Conservation (phyloP, 2,329 filamentous ascomycete species). For the Stagonosporopsis rhizophila region DNA sequence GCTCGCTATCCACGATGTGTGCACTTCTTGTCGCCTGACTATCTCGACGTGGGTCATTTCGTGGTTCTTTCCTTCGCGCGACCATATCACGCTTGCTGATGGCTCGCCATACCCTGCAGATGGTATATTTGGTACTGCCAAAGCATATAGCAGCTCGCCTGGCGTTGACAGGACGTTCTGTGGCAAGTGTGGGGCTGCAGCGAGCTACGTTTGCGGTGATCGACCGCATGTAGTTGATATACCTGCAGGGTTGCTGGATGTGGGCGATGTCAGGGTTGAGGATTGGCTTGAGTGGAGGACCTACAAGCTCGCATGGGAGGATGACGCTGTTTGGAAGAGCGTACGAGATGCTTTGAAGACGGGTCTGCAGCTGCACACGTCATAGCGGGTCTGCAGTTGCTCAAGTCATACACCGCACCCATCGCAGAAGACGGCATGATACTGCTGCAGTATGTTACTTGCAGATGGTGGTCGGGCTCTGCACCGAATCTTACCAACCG, state of each 20-base stretch:
- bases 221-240: slow-evolving; percentile 52
- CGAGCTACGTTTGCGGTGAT: slow-evolving; percentile 66
- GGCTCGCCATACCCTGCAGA: slow-evolving; percentile 48
- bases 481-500: neutral
- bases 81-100: slow-evolving; percentile 56
- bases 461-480: neutral
- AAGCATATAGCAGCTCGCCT: slow-evolving; percentile 61
- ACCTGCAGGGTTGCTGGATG: slow-evolving; percentile 65
- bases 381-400: slow-evolving; percentile 1
- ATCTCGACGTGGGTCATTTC: slow-evolving; percentile 69
- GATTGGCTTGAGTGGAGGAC: slow-evolving; percentile 69
- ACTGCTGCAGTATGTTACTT: neutral
- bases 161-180: slow-evolving; percentile 69
- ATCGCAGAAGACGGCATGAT: neutral
- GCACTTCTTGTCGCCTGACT: slow-evolving; percentile 66
- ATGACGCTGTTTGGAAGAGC: slow-evolving; percentile 12
- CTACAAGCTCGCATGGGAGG: slow-evolving; percentile 18
- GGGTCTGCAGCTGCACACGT: neutral
- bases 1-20: slow-evolving; percentile 58
- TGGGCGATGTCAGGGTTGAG: slow-evolving; percentile 61
- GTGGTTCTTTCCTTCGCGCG: slow-evolving; percentile 74
- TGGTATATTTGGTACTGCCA: slow-evolving; percentile 53
- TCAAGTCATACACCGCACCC: neutral
- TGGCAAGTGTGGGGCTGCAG: slow-evolving; percentile 65
- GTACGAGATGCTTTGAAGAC: slow-evolving; percentile 12